A percentile compares a stretch with the other conserved stretches of the same genome.
These are phyloP conservation scores for Picea abies DNA, from an alignment of 83 land plant genomes.

Conservation along the genomic window DNA sequence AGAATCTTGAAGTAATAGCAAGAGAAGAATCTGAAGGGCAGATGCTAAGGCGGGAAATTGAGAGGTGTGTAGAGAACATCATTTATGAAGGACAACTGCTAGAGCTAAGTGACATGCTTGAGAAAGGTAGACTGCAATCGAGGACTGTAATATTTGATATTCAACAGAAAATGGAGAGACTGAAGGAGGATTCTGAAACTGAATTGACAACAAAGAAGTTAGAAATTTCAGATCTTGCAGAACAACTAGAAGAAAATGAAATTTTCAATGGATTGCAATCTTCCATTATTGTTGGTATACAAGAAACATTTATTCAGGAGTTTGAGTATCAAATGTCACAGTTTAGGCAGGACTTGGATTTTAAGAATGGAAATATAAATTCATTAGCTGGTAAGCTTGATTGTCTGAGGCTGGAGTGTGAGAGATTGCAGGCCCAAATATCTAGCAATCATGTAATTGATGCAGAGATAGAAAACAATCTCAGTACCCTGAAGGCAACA, in stretches of 20 bases:
- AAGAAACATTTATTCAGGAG: constrained; percentile 10
- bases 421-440: neutral
- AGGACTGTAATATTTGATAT: neutral
- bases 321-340: neutral
- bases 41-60: constrained; percentile 11
- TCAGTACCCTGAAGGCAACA: neutral
- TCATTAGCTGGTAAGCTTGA: neutral
- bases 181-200: neutral
- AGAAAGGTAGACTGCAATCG: neutral
- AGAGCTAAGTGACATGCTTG: neutral
- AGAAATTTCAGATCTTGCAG: neutral
- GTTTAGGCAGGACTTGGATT: neutral
- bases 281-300: constrained; percentile 1
- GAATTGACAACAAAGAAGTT: neutral
- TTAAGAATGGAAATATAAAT: neutral
- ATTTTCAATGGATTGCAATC: neutral
- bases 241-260: neutral
- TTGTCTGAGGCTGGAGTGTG: neutral
- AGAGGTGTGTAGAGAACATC: neutral
- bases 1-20: neutral
- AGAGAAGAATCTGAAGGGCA: constrained; percentile 14
- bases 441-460: constrained; percentile 15
- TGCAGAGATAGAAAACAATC: constrained; percentile 19
- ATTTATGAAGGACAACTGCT: neutral
- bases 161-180: neutral